A percentile compares a stretch with the other conserved stretches of the same genome.
Evolutionary conservation across 2,329 filamentous ascomycete genomes (phyloP).

Genomic region (Aspergillus ochraceus): DNA sequence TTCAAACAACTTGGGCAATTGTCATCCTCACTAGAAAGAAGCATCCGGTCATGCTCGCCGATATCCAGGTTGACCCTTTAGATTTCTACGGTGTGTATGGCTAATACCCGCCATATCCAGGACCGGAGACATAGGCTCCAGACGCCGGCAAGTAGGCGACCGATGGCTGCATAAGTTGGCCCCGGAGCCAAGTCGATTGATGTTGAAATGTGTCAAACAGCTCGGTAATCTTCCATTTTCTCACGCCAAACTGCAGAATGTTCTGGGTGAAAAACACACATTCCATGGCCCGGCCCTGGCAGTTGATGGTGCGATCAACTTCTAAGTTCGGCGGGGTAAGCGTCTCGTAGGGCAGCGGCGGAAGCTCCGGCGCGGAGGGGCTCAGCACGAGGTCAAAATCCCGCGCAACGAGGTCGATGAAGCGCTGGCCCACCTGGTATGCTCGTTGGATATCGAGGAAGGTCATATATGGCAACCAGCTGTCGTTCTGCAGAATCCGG

Average conservation of each 20-base stretch:
- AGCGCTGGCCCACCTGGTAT: constrained; percentile 65
- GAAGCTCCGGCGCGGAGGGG: constrained; percentile 27
- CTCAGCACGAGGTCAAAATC: constrained; percentile 50
- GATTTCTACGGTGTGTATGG: background rate
- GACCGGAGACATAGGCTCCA: constrained; percentile 15
- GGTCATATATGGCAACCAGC: constrained; percentile 69
- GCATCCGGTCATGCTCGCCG: too few relatives aligned
- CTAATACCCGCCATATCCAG: constrained; percentile 13
- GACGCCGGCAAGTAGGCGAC: constrained; percentile 19
- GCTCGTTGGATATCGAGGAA: constrained; percentile 86
- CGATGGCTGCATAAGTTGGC: constrained; percentile 25
- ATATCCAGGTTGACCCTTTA: background rate
- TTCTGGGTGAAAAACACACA: constrained; percentile 33
- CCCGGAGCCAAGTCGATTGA: constrained; percentile 27
- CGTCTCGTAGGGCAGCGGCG: constrained; percentile 31
- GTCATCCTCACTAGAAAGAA: too few relatives aligned
- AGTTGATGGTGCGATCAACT: constrained; percentile 34
- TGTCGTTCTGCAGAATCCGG: constrained; percentile 61
- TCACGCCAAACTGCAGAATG: constrained; percentile 33
- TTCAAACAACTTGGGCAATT: too few relatives aligned
- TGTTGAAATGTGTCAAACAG: constrained; percentile 35
- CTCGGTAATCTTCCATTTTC: constrained; percentile 34
- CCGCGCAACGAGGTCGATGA: constrained; percentile 57
- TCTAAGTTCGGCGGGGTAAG: constrained; percentile 33
- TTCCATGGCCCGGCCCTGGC: constrained; percentile 31